Percentiles rank a stretch among this genome's conserved stretches.
Conservation (phyloP, 805 yeast genomes). For the Kazachstania viticola region DNA sequence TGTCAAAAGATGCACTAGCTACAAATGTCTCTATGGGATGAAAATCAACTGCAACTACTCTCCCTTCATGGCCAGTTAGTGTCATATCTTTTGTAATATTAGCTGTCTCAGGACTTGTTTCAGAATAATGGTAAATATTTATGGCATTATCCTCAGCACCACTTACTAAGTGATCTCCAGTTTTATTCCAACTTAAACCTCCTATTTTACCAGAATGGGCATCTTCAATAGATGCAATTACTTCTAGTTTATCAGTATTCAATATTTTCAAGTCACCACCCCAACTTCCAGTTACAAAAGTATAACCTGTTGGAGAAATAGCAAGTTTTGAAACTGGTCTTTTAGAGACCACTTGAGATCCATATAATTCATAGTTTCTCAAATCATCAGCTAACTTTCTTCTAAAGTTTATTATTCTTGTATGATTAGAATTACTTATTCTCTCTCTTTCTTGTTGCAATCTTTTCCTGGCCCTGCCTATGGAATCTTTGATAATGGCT, state of each 20-base stretch:
- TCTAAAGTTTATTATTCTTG: slow-evolving; percentile 35
- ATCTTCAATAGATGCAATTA: slow-evolving; percentile 9
- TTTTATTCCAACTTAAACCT: slow-evolving; percentile 55
- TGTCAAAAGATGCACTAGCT: slow-evolving; percentile 70
- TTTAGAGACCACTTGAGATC: slow-evolving; percentile 59
- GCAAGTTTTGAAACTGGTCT: slow-evolving; percentile 57
- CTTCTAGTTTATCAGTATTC: slow-evolving; percentile 29
- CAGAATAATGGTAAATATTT: slow-evolving; percentile 24
- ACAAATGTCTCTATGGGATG: slow-evolving; percentile 53
- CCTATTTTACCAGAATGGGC: slow-evolving; percentile 50
- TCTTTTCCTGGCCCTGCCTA: slow-evolving; percentile 35
- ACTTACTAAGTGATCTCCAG: slow-evolving; percentile 23
- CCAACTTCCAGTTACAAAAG: slow-evolving; percentile 71
- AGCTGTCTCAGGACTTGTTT: too few relatives aligned
- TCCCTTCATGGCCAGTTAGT: slow-evolving; percentile 35
- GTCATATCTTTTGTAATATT: slow-evolving; percentile 12
- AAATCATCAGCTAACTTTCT: slow-evolving; percentile 31
- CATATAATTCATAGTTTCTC: slow-evolving; percentile 34
- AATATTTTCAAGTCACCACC: slow-evolving; percentile 54
- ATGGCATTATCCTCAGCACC: slow-evolving; percentile 39
- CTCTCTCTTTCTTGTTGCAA: slow-evolving; percentile 24
- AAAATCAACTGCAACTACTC: slow-evolving; percentile 50
- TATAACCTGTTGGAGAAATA: slow-evolving; percentile 25
- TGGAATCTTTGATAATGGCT: slow-evolving; percentile 40
- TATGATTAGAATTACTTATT: slow-evolving; percentile 27